Percentiles rank a stretch among this genome's conserved stretches.
Evolutionary conservation across 2,329 filamentous ascomycete genomes (phyloP).

Genomic region (Boeremia lycopersici): DNA sequence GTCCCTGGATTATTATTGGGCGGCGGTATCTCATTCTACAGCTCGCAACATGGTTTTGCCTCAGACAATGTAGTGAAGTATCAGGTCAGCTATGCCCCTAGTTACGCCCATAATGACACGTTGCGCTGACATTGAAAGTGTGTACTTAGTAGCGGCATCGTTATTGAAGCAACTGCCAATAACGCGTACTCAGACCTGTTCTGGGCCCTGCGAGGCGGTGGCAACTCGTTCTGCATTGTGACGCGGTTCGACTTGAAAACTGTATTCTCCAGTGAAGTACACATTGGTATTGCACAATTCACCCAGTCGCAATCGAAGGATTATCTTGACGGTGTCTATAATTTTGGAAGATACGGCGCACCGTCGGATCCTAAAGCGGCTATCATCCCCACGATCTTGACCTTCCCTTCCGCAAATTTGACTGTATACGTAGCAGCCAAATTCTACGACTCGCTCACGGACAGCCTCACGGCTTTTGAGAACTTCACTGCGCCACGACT

Average conservation of each 20-base stretch:
- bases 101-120: too few relatives aligned
- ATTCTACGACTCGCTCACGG: constrained; percentile 27
- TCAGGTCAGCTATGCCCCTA: constrained; percentile 7
- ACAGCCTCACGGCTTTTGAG: constrained; percentile 21
- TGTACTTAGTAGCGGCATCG: constrained; percentile 32
- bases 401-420: constrained; percentile 17
- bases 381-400: constrained; percentile 27
- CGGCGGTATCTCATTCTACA: constrained; percentile 30
- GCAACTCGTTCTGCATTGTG: constrained; percentile 32
- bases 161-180: constrained; percentile 27
- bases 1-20: constrained; percentile 39
- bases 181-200: constrained; percentile 38
- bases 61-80: constrained; percentile 34
- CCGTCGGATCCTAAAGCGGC: constrained; percentile 26
- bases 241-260: constrained; percentile 27
- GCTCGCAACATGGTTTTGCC: constrained; percentile 25
- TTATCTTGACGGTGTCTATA: constrained; percentile 30
- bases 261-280: constrained; percentile 15
- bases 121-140: constrained; percentile 17
- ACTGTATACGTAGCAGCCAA: constrained; percentile 24
- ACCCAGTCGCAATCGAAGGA: constrained; percentile 15
- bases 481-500: constrained; percentile 30
- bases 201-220: constrained; percentile 40
- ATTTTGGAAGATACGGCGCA: constrained; percentile 25
- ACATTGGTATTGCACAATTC: constrained; percentile 24